Base-by-base conservation (phyloP, 2,329 filamentous ascomycete genomes). In the Trichophaea hybrida region DNA sequence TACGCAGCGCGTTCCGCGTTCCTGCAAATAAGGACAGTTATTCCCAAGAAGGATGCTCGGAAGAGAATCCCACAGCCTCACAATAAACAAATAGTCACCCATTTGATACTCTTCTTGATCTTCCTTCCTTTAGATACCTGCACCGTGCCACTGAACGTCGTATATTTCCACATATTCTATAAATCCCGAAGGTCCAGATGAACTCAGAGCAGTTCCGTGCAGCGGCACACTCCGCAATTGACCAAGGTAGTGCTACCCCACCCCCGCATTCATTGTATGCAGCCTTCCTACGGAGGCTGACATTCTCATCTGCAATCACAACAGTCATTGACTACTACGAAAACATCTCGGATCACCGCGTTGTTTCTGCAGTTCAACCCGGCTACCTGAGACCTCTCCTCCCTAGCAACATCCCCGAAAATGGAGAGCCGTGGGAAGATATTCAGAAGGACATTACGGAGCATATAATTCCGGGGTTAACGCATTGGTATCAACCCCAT, bases 391-490 rank as follows among this genome's bases (percentile, higher is more conserved):
- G 82, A 52, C 83, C 86, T 50, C 78, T 93, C 5, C 81, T 97
- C 24, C 91, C 91, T 1, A 69, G 73, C 43, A 76, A 75, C 57
- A 81, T 80, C 43, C 91, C 80, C 53, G 76, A 78, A 65, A 76
- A 80, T 60, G 85, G 78, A 68, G 88, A 85, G 76, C 75, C 79
- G 69, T 95, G 90, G 87, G 74, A 77, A 24, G 76, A 80, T 56
- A 96, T 97, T 69, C 86, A 88, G 68, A 77, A 81, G 59, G 91
- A 97, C 70, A 83, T 97, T 55, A 84, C 90, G 68, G 75, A 78
- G 49, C 87, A 93, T 71, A 95, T 97, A 70, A 81, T 95, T 70
- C 91, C 91, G 0, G 91, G 91, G 5, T 77, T 97, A 58, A 96
- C 91, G 0, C 91, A 96, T 74, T 97, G 91, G 79, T 78, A 69